phyloP scores from a whole-genome alignment of 2,329 filamentous ascomycete genomes.

The Fusarium floridanum region DNA sequence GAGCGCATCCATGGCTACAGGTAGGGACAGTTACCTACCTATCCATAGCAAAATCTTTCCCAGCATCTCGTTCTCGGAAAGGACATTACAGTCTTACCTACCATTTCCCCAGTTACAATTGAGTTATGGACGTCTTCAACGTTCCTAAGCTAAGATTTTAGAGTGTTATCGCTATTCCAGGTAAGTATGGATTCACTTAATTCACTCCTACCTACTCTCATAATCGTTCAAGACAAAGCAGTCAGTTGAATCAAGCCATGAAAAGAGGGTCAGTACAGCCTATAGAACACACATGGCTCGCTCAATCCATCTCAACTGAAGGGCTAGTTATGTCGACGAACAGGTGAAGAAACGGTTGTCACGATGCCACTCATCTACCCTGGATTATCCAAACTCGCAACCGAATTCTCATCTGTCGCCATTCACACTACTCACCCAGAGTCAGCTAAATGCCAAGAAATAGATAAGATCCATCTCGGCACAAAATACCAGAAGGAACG shows the following conservation, averaged over 20 bases:
- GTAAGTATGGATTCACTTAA: no score
- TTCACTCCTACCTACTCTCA: no score
- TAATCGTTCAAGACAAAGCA: not conserved
- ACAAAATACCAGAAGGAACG: not conserved
- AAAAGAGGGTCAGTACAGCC: not conserved
- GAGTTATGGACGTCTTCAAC: no score
- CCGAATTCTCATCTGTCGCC: not conserved
- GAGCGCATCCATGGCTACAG: not conserved
- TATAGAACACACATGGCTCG: not conserved
- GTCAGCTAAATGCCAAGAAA: not conserved
- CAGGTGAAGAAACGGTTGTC: not conserved
- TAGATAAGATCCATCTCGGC: not conserved
- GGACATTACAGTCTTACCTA: no score
- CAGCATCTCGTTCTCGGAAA: no score
- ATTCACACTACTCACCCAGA: not conserved
- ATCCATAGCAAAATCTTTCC: no score
- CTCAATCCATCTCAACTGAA: no score
- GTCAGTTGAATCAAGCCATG: not conserved
- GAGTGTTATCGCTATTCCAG: no score
- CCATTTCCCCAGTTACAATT: no score
- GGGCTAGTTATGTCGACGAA: not conserved
- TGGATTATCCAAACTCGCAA: not conserved
- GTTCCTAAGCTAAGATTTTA: no score
- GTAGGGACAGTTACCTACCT: no score
- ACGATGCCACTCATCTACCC: slow-evolving; percentile 14